Evolutionary conservation across 108 stramenopile genomes (phyloP), one percentile per base, ranked within the genome.

Genomic region (Nannochloropsis salina): DNA sequence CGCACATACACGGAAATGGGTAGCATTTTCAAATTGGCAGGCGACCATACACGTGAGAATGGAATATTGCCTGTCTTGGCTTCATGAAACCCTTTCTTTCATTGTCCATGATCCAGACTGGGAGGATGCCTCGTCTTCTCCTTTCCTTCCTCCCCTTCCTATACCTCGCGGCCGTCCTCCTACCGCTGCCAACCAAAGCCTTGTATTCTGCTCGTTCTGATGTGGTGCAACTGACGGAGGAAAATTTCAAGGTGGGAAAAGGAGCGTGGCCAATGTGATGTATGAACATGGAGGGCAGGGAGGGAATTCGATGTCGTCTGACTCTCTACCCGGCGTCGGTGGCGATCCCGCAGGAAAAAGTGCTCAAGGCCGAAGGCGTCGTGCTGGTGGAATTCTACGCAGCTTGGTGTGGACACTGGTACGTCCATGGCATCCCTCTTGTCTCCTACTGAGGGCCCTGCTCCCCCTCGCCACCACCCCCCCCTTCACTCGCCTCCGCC

Each of bases 321-420:
- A 31, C 31, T 31, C 31, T 31, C 0, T 0, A 1, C 31, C 31
- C 31, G 31, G 31, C 31, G 31, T 31, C 31, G 31, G 31, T 31
- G 31, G 31, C 31, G 31, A 31, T 31, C 31, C 31, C 31, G 31
- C 31, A 31, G 82, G 88, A 88, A 9, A 89, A 86, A 12, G 91
- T 92, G n/a, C 80, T 92, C 43, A 90, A 90, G 45, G 82, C 87
- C n/a, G 87, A 92, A 18, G 91, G 86, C 21, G 86, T 90, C 42
- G 84, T 90, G 90, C 80, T 91, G 88, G 91, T 90, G 1, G 91
- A 93, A 88, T 93, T 93, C 82, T 92, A 84, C 84, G 93, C 93
- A 40, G 92, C 93, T 18, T 93, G 93, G 93, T 93, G 91, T 45
- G 61, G 61, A 6, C 61, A 74, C 61, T 74, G 61, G 61, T 74